A percentile compares a stretch with the other conserved stretches of the same genome.
Conservation (phyloP, 1,139 yeast genomes). For the Suhomyces bribrorum region DNA sequence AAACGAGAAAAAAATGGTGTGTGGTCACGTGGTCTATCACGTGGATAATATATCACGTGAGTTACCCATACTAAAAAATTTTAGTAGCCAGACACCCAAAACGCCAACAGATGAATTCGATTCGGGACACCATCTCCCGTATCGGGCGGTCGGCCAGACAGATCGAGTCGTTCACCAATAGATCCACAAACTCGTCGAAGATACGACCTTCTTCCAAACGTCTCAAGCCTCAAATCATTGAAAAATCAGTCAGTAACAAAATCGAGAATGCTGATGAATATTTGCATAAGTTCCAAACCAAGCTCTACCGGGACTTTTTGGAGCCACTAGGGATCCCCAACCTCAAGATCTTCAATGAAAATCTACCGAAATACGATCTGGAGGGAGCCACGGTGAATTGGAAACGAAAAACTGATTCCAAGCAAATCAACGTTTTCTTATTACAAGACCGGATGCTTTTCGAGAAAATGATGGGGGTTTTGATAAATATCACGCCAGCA, state of each 20-base stretch:
- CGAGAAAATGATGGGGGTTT: conserved; percentile 33
- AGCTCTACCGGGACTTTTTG: conserved; percentile 37
- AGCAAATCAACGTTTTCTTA: conserved; percentile 24
- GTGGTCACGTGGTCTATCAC: conserved; percentile 5
- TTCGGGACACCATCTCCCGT: conserved; percentile 26
- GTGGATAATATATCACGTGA: conserved; percentile 7
- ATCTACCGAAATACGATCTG: conserved; percentile 24
- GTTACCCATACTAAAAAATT: neutral
- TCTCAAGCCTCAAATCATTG: conserved; percentile 1
- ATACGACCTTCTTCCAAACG: neutral
- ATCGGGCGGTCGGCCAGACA: conserved; percentile 25
- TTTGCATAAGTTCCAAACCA: conserved; percentile 20
- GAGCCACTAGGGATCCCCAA: conserved; percentile 38
- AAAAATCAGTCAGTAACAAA: neutral
- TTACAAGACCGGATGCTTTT: conserved; percentile 32
- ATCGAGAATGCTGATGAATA: conserved; percentile 4
- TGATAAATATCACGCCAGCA: conserved; percentile 39
- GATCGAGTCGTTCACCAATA: conserved; percentile 17
- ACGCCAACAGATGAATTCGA: conserved; percentile 22
- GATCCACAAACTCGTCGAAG: neutral
- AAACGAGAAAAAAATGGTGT: conserved; percentile 3
- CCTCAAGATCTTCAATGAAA: conserved; percentile 33
- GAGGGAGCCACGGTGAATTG: conserved; percentile 30
- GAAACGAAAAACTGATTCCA: conserved; percentile 21
- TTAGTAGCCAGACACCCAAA: too few relatives aligned